phyloP scores from a whole-genome alignment of 106 monocot species.

The Allium sativum region DNA sequence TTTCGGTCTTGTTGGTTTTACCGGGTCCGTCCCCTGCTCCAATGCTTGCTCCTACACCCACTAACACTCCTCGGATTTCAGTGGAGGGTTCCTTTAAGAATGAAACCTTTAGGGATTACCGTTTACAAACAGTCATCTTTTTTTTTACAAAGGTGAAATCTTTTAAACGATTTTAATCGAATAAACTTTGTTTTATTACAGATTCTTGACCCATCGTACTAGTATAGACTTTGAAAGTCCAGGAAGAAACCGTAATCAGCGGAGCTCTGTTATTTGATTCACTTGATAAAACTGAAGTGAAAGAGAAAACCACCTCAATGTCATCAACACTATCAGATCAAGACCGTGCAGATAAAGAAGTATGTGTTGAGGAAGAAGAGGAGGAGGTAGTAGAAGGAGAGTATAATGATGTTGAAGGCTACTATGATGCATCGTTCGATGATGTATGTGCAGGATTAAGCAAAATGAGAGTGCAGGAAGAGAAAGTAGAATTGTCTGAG shows the following conservation, averaged over 20 bases:
- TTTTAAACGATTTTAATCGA: background rate
- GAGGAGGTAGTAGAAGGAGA: slow-evolving; percentile 5
- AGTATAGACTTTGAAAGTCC: slow-evolving; percentile 11
- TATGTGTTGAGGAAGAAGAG: slow-evolving; percentile 14
- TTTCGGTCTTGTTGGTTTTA: slow-evolving; percentile 51
- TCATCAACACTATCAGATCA: slow-evolving; percentile 39
- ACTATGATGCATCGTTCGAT: slow-evolving; percentile 18
- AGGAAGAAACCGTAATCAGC: slow-evolving; percentile 40
- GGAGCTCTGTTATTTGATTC: slow-evolving; percentile 78
- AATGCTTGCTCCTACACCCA: slow-evolving; percentile 75
- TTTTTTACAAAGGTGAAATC: background rate
- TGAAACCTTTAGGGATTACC: slow-evolving; percentile 52
- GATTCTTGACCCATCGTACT: background rate
- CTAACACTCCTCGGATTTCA: slow-evolving; percentile 58
- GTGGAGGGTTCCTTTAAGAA: slow-evolving; percentile 7
- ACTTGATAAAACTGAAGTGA: slow-evolving; percentile 38
- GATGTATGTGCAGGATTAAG: slow-evolving; percentile 53
- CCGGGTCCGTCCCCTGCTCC: slow-evolving; percentile 32
- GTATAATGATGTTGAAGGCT: slow-evolving; percentile 2
- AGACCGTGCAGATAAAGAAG: slow-evolving; percentile 29
- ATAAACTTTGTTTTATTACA: background rate
- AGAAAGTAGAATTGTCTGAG: background rate
- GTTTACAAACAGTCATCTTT: background rate
- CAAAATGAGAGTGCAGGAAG: slow-evolving; percentile 32
- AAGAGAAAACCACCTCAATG: background rate